Conservation (phyloP, 2,329 filamentous ascomycete species). For the Domatiomyces catenatus region DNA sequence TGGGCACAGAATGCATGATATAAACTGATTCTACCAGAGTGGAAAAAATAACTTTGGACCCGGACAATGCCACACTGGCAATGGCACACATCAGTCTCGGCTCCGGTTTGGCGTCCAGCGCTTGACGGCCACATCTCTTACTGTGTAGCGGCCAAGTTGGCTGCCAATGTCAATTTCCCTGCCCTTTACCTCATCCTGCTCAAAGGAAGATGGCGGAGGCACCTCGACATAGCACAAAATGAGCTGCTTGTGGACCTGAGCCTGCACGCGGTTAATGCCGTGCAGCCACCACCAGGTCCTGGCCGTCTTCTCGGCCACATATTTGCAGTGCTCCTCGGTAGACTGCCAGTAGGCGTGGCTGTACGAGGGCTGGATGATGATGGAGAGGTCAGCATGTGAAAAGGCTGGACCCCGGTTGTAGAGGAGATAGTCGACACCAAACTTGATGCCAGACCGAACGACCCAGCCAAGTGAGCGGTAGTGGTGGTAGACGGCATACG, state of each 20-base stretch:
- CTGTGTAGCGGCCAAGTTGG: slow-evolving; percentile 53
- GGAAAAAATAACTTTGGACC: background rate
- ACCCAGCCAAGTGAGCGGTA: slow-evolving; percentile 94
- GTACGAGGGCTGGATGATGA: slow-evolving; percentile 74
- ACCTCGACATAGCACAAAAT: slow-evolving; percentile 85
- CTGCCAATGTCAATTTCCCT: slow-evolving; percentile 41
- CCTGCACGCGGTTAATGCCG: slow-evolving; percentile 74
- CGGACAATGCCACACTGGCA: background rate
- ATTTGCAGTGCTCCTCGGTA: slow-evolving; percentile 32
- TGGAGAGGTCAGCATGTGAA: slow-evolving; percentile 82
- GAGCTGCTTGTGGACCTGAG: slow-evolving; percentile 78
- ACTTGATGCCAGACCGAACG: slow-evolving; percentile 81
- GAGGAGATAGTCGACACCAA: slow-evolving; percentile 84
- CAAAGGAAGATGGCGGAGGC: slow-evolving; percentile 44
- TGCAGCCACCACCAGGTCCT: slow-evolving; percentile 48
- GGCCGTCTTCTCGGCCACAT: slow-evolving; percentile 33
- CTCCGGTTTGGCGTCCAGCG: slow-evolving; percentile 76
- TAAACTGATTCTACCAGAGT: background rate
- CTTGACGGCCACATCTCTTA: slow-evolving; percentile 66
- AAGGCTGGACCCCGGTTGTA: slow-evolving; percentile 90
- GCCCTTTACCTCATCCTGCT: slow-evolving; percentile 26
- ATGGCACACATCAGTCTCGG: slow-evolving; percentile 33
- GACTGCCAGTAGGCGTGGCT: slow-evolving; percentile 54
- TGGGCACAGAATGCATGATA: no score
- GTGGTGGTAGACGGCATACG: slow-evolving; percentile 87